phyloP scores from a whole-genome alignment of 2,329 filamentous ascomycete genomes.

The Colletotrichum higginsianum region DNA sequence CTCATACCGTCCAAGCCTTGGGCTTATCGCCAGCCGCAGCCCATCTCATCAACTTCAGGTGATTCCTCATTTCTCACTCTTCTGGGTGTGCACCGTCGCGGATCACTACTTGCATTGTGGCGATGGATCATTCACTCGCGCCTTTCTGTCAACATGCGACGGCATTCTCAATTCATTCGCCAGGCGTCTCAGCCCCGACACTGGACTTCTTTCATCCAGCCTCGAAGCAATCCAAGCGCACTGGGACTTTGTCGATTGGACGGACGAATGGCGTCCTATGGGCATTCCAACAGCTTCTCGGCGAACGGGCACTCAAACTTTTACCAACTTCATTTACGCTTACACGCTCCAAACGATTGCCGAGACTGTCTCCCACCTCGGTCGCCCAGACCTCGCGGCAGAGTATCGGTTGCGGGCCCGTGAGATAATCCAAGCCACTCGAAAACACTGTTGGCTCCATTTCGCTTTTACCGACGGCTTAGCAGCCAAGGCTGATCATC shows the following conservation, averaged over 20 bases:
- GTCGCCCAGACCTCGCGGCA: constrained; percentile 46
- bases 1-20: constrained; percentile 45
- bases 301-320: constrained; percentile 49
- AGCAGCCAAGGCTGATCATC: constrained; percentile 48
- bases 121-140: constrained; percentile 48
- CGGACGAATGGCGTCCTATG: constrained; percentile 46
- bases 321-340: constrained; percentile 54
- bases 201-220: constrained; percentile 23
- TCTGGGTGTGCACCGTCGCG: constrained; percentile 54
- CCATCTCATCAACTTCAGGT: constrained; percentile 54
- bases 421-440: background rate
- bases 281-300: constrained; percentile 57
- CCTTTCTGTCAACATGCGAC: constrained; percentile 46
- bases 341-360: constrained; percentile 54
- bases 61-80: constrained; percentile 56
- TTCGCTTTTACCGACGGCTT: constrained; percentile 47
- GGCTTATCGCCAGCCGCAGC: constrained; percentile 53
- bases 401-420: background rate
- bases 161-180: background rate
- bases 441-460: background rate
- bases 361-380: constrained; percentile 49
- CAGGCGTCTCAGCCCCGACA: background rate
- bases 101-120: constrained; percentile 56
- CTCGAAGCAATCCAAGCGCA: constrained; percentile 46
- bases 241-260: constrained; percentile 57